Percentiles rank a stretch among this genome's conserved stretches.
Evolutionary conservation across 129 eudicot genomes (phyloP).

Genomic region (Scalesia atractyloides): DNA sequence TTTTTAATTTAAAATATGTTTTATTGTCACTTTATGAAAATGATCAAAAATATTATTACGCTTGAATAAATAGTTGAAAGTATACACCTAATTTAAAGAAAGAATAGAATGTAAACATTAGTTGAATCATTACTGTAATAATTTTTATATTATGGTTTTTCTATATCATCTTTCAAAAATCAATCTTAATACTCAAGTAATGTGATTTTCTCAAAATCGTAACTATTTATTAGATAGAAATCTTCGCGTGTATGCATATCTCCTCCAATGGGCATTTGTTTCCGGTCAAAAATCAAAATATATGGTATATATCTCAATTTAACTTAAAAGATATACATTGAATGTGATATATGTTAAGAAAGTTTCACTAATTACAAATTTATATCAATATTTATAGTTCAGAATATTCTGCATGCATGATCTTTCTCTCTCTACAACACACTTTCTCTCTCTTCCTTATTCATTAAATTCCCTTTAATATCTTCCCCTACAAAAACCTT

Average conservation of each 20-base stretch:
- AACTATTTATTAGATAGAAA: background rate
- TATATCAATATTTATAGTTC: conserved; percentile 9
- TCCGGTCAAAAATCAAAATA: background rate
- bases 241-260: background rate
- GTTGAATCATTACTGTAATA: no score
- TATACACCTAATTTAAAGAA: no score
- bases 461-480: conserved; percentile 21
- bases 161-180: background rate
- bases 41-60: no score
- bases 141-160: background rate
- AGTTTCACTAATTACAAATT: conserved; percentile 29
- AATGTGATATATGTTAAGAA: conserved; percentile 37
- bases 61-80: no score
- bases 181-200: background rate
- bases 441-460: conserved; percentile 8
- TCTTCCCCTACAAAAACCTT: conserved; percentile 27
- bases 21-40: no score
- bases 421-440: conserved; percentile 4
- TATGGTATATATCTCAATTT: conserved; percentile 15
- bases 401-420: conserved; percentile 36
- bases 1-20: no score
- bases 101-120: no score
- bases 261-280: background rate
- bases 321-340: conserved; percentile 27
- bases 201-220: background rate